Evolutionary conservation across 2,329 filamentous ascomycete species (phyloP).

Genomic region (Stenocarpella maydis): DNA sequence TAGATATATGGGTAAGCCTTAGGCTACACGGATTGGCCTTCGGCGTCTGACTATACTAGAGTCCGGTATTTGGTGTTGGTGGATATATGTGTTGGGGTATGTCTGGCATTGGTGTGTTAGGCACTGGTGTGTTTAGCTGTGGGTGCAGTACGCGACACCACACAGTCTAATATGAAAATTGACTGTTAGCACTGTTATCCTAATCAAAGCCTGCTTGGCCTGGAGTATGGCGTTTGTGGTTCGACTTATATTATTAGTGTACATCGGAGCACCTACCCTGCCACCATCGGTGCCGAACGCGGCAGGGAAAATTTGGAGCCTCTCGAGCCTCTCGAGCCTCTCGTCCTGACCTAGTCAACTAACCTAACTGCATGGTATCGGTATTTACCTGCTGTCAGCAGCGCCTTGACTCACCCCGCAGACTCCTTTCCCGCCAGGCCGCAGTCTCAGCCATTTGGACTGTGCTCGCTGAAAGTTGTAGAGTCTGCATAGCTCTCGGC

Average conservation of each 20-base stretch:
- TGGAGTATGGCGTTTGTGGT: not conserved
- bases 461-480: not conserved
- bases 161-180: not conserved
- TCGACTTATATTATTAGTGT: not conserved
- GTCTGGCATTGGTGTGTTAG: no score
- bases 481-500: no score
- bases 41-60: no score
- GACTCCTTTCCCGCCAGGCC: not conserved
- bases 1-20: no score
- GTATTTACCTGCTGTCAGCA: not conserved
- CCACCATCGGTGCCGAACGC: constrained; percentile 23
- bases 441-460: not conserved
- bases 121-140: no score
- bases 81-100: no score
- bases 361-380: constrained; percentile 3
- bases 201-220: not conserved
- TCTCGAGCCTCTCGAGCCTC: not conserved
- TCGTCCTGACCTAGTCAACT: no score
- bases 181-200: not conserved
- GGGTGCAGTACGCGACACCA: not conserved
- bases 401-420: not conserved
- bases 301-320: constrained; percentile 22
- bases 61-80: no score
- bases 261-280: not conserved
- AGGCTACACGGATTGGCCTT: no score